Base-by-base conservation (phyloP, 2,329 filamentous ascomycete species). In the Aspergillus ochraceus region DNA sequence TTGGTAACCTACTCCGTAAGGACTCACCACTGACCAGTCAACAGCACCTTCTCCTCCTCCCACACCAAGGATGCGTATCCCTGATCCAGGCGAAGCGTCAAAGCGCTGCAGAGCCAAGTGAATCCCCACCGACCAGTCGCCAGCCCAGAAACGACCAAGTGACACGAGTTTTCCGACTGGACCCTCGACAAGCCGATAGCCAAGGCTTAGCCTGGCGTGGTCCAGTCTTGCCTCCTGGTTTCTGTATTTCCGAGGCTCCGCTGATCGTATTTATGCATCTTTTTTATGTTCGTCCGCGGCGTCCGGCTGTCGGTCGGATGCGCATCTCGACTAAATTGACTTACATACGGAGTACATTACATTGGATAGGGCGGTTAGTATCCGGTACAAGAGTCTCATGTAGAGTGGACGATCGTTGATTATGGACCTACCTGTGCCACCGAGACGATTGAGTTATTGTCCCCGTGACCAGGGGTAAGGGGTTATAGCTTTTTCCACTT, bases 91-190 rank as follows among this genome's bases (percentile, higher is more conserved):
- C 55, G 54, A 52, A 57, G 52, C 32, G 63, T 66, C 64, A 62
- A 66, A 62, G 63, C 64, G 63, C 61, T 64, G 63, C 63, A 65
- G 61, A 65, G 64, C 64, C 64, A 66, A 65, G 61, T 58, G 52
- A 42, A 51, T 61, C 60, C 58, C 63, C 60, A 56, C 61, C 56
- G 49, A 55, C 59, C 56, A 61, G 49, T 57, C 54, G 53, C 26
- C 45, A 42, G 30, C 30, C 19, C 22, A 36, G 20, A 61, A 45
- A 49, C 24, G 49, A 49, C 9, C 20, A 54, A 46, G 61, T 63
- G 57, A 60, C 53, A 64, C 57, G 55, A 59, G 52, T 55, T 55
- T 60, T 55, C 49, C 60, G 57, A 58, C 57, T 57, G 57, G 57
- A 61, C 57, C 54, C 61, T 60, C 58, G 53, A 58, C 50, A 39